phyloP scores from a whole-genome alignment of 1,284 basidiomycete genomes.

The Puccinia coronata region DNA sequence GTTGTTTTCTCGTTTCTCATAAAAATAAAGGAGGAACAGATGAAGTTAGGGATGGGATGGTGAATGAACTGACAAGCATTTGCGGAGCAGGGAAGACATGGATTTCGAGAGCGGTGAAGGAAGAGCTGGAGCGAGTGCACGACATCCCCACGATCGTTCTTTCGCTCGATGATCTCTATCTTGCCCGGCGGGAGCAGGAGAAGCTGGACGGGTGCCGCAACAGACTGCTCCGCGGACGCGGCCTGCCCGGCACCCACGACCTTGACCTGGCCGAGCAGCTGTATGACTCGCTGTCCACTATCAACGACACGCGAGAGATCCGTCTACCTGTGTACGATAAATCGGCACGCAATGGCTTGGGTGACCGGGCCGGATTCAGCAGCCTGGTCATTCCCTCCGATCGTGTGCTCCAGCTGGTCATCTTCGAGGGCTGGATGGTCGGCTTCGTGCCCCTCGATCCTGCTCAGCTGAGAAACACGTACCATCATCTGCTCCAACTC shows the following conservation, averaged over 20 bases:
- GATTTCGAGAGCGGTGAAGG: not conserved
- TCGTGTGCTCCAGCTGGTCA: slow-evolving; percentile 6
- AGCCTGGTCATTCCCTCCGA: not conserved
- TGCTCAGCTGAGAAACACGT: not conserved
- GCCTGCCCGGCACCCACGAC: slow-evolving; percentile 59
- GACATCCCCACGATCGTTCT: not conserved
- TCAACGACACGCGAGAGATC: slow-evolving; percentile 12
- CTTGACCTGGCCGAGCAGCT: slow-evolving; percentile 27
- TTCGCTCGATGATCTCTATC: slow-evolving; percentile 49
- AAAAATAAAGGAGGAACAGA: not conserved
- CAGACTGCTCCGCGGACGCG: slow-evolving; percentile 57
- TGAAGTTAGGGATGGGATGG: not conserved
- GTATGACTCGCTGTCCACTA: slow-evolving; percentile 17
- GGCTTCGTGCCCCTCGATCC: slow-evolving; percentile 26
- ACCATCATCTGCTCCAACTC: not conserved
- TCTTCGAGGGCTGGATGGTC: slow-evolving; percentile 49
- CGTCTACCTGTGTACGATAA: slow-evolving; percentile 39
- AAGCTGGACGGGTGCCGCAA: slow-evolving; percentile 54
- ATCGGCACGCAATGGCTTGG: slow-evolving; percentile 27
- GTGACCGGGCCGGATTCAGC: slow-evolving; percentile 18
- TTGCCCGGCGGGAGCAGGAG: slow-evolving; percentile 17
- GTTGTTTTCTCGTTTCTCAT: not conserved
- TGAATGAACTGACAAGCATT: not conserved
- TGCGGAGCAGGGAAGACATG: slow-evolving; percentile 26
- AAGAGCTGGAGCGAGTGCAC: not conserved